Percentiles rank a stretch among this genome's conserved stretches.
Evolutionary conservation across 306 rosid species (phyloP).

Genomic region (Cucurbita argyrosperma): DNA sequence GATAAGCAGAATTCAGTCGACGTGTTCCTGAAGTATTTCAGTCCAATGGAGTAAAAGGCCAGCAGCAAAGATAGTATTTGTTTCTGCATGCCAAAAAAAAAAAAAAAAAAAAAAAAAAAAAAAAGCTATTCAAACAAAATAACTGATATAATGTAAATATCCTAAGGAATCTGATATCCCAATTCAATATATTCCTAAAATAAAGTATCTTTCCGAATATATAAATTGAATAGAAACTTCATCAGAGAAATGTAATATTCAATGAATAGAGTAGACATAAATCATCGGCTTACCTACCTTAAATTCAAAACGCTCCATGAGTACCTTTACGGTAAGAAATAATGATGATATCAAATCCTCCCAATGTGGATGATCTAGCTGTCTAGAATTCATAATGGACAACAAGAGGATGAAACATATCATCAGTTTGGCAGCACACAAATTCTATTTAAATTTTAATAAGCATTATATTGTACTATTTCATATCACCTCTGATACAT

Average conservation of each 20-base stretch:
- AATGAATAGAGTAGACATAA: neutral
- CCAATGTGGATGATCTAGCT: conserved; percentile 21
- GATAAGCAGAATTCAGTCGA: conserved; percentile 49
- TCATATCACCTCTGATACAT: conserved; percentile 39
- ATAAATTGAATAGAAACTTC: neutral
- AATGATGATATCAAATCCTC: conserved; percentile 43
- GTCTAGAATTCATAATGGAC: conserved; percentile 30
- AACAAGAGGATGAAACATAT: conserved; percentile 15
- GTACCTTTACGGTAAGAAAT: conserved; percentile 43
- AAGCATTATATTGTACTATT: neutral
- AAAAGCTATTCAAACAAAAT: neutral
- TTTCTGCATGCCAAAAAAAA: conserved; percentile 31
- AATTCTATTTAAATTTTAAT: neutral
- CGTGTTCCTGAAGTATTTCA: conserved; percentile 51
- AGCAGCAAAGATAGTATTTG: conserved; percentile 49
- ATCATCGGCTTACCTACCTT: conserved; percentile 38
- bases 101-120: conserved; percentile 13
- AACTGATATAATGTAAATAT: neutral
- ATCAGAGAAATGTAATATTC: neutral
- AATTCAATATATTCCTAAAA: neutral
- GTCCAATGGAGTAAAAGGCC: conserved; percentile 54
- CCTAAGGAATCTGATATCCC: neutral
- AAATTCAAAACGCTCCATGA: conserved; percentile 43
- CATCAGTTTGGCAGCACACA: conserved; percentile 7
- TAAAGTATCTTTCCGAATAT: neutral